phyloP scores from a whole-genome alignment of 2,329 filamentous ascomycete species.

The Fusarium tjaetaba region DNA sequence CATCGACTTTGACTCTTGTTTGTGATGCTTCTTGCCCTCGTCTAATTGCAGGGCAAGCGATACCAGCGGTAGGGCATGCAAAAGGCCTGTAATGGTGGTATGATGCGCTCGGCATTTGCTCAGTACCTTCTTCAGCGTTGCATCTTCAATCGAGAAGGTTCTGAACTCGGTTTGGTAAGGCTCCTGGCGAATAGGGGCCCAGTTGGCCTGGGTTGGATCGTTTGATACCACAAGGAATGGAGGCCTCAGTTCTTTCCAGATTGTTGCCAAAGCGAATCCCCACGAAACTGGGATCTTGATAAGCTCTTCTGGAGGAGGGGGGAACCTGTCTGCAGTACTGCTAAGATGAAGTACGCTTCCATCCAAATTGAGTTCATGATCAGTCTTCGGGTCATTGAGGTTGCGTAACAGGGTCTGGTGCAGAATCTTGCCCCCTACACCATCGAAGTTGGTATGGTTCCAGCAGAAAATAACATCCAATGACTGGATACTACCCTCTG shows the following conservation, averaged over 20 bases:
- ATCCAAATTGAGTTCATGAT: neutral
- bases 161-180: conserved; percentile 35
- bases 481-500: neutral
- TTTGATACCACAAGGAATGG: conserved; percentile 13
- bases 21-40: conserved; percentile 9
- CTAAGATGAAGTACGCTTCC: conserved; percentile 10
- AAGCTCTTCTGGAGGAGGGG: conserved; percentile 40
- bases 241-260: conserved; percentile 34
- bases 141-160: conserved; percentile 29
- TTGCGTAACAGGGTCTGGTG: conserved; percentile 43
- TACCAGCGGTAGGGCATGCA: conserved; percentile 39
- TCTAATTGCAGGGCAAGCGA: conserved; percentile 36
- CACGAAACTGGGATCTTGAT: conserved; percentile 32
- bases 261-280: conserved; percentile 24
- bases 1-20: conserved; percentile 24
- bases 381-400: conserved; percentile 32
- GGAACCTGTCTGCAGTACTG: conserved; percentile 20
- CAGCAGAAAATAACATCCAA: conserved; percentile 44
- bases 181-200: conserved; percentile 38
- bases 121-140: conserved; percentile 30
- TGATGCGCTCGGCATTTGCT: conserved; percentile 39
- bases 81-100: conserved; percentile 45
- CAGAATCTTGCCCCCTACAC: conserved; percentile 47
- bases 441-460: conserved; percentile 44
- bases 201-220: conserved; percentile 23